Evolutionary conservation across 768 basidiomycete genomes (phyloP).

Genomic region (Daedaleopsis sinensis): DNA sequence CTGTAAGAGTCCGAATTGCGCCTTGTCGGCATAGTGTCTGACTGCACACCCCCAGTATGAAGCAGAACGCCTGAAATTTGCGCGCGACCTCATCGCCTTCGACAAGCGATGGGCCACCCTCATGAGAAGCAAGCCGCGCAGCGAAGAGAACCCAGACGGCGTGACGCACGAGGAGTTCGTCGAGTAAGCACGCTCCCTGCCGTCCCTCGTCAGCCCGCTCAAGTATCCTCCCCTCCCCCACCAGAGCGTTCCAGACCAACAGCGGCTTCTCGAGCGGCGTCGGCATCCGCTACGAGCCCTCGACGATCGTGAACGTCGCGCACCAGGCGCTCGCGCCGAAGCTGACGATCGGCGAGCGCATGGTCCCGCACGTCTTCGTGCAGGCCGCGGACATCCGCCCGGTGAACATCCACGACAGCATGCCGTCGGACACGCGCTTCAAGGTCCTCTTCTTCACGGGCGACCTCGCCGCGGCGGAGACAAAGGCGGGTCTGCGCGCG

Average conservation of each 20-base stretch:
- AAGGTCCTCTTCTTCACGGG: conserved; percentile 52
- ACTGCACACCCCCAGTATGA: conserved; percentile 42
- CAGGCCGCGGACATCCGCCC: conserved; percentile 48
- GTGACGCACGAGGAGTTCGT: conserved; percentile 54
- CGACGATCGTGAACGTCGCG: conserved; percentile 34
- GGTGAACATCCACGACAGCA: conserved; percentile 51
- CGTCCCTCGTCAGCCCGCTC: not conserved
- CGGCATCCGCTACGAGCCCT: conserved; percentile 50
- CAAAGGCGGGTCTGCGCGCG: conserved; percentile 17
- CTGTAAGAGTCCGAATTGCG: conserved; percentile 33
- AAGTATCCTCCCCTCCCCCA: not conserved
- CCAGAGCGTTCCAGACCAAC: conserved; percentile 46
- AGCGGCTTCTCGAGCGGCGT: conserved; percentile 49
- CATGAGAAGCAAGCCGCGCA: conserved; percentile 54
- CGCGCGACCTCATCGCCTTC: conserved; percentile 55
- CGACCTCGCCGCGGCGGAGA: conserved; percentile 30
- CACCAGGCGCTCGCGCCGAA: conserved; percentile 41
- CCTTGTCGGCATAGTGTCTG: not conserved
- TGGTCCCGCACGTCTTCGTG: conserved; percentile 49
- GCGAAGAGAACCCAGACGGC: conserved; percentile 38
- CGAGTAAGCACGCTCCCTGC: conserved; percentile 30
- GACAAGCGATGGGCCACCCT: conserved; percentile 53
- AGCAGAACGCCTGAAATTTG: conserved; percentile 53
- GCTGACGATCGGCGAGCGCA: conserved; percentile 51
- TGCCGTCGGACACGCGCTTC: conserved; percentile 50